Evolutionary conservation across 169 alveolate genomes (phyloP).

Genomic region (Plasmodium relictum): DNA sequence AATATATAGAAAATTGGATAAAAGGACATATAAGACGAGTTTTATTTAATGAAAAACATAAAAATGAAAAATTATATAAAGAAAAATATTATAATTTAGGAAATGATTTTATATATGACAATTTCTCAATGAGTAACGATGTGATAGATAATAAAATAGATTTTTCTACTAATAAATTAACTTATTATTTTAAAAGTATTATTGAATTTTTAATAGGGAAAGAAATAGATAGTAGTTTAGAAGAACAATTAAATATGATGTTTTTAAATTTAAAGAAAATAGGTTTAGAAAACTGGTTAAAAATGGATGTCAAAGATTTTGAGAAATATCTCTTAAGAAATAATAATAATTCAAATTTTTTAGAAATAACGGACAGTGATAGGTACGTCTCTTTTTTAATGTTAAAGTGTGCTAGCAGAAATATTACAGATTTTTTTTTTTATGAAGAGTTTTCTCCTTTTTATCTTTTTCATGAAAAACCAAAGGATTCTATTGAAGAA

Average conservation of each 20-base stretch:
- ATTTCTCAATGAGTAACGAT: slow-evolving; percentile 11
- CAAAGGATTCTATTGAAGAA: slow-evolving; percentile 65
- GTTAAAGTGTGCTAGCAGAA: slow-evolving; percentile 76
- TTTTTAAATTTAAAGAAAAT: slow-evolving; percentile 74
- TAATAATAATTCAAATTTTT: slow-evolving; percentile 58
- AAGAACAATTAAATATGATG: slow-evolving; percentile 74
- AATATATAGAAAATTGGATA: slow-evolving; percentile 55
- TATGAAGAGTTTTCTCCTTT: slow-evolving; percentile 77
- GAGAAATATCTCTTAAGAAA: slow-evolving; percentile 70
- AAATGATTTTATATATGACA: slow-evolving; percentile 67
- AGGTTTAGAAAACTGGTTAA: slow-evolving; percentile 64
- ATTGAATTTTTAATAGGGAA: slow-evolving; percentile 67
- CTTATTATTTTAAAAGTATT: slow-evolving; percentile 57
- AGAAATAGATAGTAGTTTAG: slow-evolving; percentile 54
- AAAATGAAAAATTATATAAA: slow-evolving; percentile 61
- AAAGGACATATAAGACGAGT: slow-evolving; percentile 66
- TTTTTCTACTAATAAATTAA: slow-evolving; percentile 52
- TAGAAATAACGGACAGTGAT: slow-evolving; percentile 54
- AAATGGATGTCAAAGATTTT: slow-evolving; percentile 73
- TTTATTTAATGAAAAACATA: slow-evolving; percentile 40
- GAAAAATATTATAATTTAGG: slow-evolving; percentile 74
- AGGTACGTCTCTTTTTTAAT: slow-evolving; percentile 40
- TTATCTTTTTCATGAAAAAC: slow-evolving; percentile 71
- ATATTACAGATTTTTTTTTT: slow-evolving; percentile 69
- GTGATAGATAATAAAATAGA: slow-evolving; percentile 17